These are phyloP conservation scores for Xylaria nigripes DNA, from an alignment of 495 filamentous ascomycete genomes.

Conservation along the genomic window DNA sequence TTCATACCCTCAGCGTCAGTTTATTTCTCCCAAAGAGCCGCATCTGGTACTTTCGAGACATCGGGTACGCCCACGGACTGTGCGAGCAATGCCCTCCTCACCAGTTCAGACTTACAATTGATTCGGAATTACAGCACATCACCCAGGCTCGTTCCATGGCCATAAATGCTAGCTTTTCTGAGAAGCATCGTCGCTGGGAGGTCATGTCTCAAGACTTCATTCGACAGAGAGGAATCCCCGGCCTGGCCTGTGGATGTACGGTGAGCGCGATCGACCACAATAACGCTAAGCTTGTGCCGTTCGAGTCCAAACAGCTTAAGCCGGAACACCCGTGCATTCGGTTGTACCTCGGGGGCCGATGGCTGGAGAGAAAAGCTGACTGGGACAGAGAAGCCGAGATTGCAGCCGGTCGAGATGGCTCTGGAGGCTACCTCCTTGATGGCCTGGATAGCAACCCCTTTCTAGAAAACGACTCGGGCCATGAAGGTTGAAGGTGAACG, in stretches of 20 bases:
- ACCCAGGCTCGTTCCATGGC: slow-evolving; percentile 2
- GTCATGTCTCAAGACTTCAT: slow-evolving; percentile 18
- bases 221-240: slow-evolving; percentile 25
- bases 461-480: not conserved
- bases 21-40: slow-evolving; percentile 41
- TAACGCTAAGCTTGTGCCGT: slow-evolving; percentile 44
- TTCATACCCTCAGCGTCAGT: slow-evolving; percentile 47
- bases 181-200: slow-evolving; percentile 25
- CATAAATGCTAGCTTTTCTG: slow-evolving; percentile 17
- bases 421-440: slow-evolving; percentile 23
- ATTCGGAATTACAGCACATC: slow-evolving; percentile 5
- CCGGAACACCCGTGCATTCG: slow-evolving; percentile 44
- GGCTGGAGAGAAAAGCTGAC: slow-evolving; percentile 32
- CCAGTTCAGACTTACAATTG: slow-evolving; percentile 7
- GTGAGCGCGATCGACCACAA: slow-evolving; percentile 43
- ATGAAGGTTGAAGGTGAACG: not conserved
- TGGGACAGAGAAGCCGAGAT: slow-evolving; percentile 21
- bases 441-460: slow-evolving; percentile 20
- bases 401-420: slow-evolving; percentile 18
- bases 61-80: slow-evolving; percentile 47
- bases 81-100: slow-evolving; percentile 34
- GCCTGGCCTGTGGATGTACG: slow-evolving; percentile 34
- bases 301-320: slow-evolving; percentile 44
- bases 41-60: slow-evolving; percentile 46
- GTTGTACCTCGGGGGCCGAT: slow-evolving; percentile 41